Conservation (phyloP, 345 rosid genomes). For the Sonneratia alba region DNA sequence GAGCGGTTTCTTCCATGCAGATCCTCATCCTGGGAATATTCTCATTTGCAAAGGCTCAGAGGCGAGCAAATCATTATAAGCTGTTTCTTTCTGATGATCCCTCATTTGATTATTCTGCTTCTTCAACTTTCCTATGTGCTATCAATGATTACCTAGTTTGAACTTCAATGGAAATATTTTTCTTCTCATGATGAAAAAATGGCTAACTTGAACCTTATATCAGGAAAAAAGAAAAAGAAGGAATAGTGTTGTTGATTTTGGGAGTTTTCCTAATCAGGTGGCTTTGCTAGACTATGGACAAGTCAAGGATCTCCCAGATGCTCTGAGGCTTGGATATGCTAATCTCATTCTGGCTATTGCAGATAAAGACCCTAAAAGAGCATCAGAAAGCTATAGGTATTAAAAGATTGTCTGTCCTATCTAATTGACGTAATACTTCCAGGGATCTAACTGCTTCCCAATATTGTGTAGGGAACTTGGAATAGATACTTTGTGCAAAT, state of each 20-base stretch:
- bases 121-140: neutral
- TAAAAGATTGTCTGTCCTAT: conserved; percentile 7
- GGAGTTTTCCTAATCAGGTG: conserved; percentile 42
- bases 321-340: conserved; percentile 79
- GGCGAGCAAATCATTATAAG: conserved; percentile 36
- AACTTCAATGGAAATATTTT: neutral
- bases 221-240: neutral
- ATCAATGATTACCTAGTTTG: neutral
- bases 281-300: conserved; percentile 91
- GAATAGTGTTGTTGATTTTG: neutral
- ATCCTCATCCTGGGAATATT: conserved; percentile 97
- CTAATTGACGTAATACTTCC: neutral
- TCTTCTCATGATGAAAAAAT: neutral
- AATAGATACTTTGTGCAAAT: conserved; percentile 47
- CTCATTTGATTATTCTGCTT: conserved; percentile 3
- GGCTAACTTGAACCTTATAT: neutral
- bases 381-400: conserved; percentile 71
- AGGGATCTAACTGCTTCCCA: neutral
- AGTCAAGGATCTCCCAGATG: conserved; percentile 89
- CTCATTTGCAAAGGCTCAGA: conserved; percentile 79
- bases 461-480: conserved; percentile 61
- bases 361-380: conserved; percentile 47
- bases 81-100: conserved; percentile 1
- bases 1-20: conserved; percentile 95
- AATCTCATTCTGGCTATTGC: conserved; percentile 83